Percentiles rank a stretch among this genome's conserved stretches.
phyloP scores from a whole-genome alignment of 345 rosid genomes.

The Arabidopsis suecica region DNA sequence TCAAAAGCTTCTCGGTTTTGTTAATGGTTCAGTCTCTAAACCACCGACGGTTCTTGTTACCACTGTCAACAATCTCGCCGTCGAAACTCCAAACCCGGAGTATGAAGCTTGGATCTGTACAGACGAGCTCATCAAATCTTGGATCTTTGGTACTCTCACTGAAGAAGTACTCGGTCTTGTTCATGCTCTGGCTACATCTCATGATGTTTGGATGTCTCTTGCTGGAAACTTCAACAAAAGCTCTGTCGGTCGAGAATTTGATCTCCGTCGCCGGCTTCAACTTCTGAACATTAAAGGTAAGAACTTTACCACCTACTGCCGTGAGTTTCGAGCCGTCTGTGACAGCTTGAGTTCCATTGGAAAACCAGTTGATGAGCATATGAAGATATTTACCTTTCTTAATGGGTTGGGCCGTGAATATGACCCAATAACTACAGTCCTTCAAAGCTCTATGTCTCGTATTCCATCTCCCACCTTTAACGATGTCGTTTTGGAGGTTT shows the following conservation, averaged over 20 bases:
- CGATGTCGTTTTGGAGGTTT: background rate
- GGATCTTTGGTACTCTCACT: background rate
- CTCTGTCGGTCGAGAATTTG: background rate
- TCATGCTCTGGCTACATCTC: rapidly evolving
- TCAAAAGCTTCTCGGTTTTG: background rate
- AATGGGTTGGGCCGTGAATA: background rate
- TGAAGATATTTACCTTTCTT: background rate
- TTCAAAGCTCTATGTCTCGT: background rate
- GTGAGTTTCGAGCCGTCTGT: no score
- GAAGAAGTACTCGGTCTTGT: background rate
- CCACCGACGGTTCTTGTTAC: rapidly evolving
- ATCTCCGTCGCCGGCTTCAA: background rate
- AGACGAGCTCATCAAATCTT: background rate
- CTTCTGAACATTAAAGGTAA: background rate
- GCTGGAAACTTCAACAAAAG: background rate
- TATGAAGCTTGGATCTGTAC: background rate
- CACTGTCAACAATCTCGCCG: background rate
- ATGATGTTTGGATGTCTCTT: background rate
- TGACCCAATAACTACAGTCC: background rate
- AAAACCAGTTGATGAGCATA: background rate
- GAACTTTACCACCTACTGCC: background rate
- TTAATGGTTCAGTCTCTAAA: background rate
- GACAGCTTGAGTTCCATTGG: background rate
- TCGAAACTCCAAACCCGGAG: background rate
- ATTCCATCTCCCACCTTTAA: background rate